Evolutionary conservation across 371 early-diverging fungal species (phyloP), one percentile per base, ranked within the genome.

Genomic region (Blastocladiella emersonii): DNA sequence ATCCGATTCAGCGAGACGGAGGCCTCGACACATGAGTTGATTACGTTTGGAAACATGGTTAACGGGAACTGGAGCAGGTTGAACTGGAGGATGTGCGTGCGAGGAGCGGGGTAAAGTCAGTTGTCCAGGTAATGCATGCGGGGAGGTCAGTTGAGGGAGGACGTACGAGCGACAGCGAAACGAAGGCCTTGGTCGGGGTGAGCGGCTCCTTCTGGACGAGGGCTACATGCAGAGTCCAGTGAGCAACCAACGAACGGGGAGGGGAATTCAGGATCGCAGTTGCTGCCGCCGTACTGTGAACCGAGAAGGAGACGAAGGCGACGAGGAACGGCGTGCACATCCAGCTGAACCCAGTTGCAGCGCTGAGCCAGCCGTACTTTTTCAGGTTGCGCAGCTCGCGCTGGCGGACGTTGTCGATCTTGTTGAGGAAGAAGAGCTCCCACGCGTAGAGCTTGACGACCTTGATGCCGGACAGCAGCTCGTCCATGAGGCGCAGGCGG

Each of bases 21-120:
- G 1, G 92, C 84, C 69, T 95, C 93, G n/a, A 93, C 80, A 17
- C 80, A 70, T 1, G 86, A 78, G 3, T 86, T 77, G 56, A 88
- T 78, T 36, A 89, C 83, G 64, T 62, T 75, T 0, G 92, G 90
- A 35, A 93, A 85, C 63, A 87, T 80, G 34, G 80, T 64, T 36
- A 95, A 73, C 55, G 96, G 96, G 82, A 91, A 91, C 68, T 88
- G 90, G n/a, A 98, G 78, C 65, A 95, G 76, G 72, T 92, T 92
- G 81, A 98, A 94, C 39, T 39, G 13, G 13, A 13, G 8, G 39
- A 39, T 39, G 8, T 5, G 13, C 39, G 13, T 5, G 39, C 39
- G 8, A 39, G n/a, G n/a, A n/a, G n/a, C n/a, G n/a, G n/a, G n/a
- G n/a, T n/a, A n/a, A n/a, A n/a, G n/a, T n/a, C n/a, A n/a, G n/a